phyloP scores from a whole-genome alignment of 1,139 yeast species.

The Blastobotrys buckinghamii region DNA sequence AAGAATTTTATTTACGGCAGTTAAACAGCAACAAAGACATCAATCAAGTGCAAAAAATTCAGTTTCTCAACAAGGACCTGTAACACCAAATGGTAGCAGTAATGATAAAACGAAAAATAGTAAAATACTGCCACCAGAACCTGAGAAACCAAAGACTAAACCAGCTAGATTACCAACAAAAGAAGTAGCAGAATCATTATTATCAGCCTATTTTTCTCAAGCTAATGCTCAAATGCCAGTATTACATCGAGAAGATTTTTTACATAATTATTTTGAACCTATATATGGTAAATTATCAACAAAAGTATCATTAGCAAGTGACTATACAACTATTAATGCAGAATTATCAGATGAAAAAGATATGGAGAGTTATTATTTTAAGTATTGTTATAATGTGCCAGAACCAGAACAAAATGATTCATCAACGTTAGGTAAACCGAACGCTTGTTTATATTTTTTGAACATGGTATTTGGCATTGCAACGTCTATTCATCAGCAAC shows the following conservation, averaged over 20 bases:
- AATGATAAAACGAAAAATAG: background rate
- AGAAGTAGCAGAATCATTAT: slow-evolving; percentile 57
- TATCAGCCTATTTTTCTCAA: slow-evolving; percentile 68
- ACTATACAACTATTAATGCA: slow-evolving; percentile 47
- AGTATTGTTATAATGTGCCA: slow-evolving; percentile 21
- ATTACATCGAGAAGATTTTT: slow-evolving; percentile 71
- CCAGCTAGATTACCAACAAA: slow-evolving; percentile 65
- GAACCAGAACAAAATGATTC: slow-evolving; percentile 12
- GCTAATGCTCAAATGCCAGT: slow-evolving; percentile 79
- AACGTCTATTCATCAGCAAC: slow-evolving; percentile 65
- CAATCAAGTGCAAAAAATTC: background rate
- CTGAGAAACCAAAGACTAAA: slow-evolving; percentile 23
- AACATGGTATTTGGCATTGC: slow-evolving; percentile 78
- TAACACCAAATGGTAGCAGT: background rate
- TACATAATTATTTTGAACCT: slow-evolving; percentile 63
- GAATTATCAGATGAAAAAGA: slow-evolving; percentile 25
- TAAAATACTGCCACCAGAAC: slow-evolving; percentile 6
- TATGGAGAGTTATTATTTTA: slow-evolving; percentile 44
- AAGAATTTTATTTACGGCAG: slow-evolving; percentile 67
- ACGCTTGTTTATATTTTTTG: slow-evolving; percentile 47
- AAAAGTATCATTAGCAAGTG: slow-evolving; percentile 54
- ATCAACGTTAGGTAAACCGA: slow-evolving; percentile 15
- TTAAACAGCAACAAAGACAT: slow-evolving; percentile 41
- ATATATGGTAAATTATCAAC: slow-evolving; percentile 64
- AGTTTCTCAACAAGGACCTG: background rate